Conservation (phyloP, 108 stramenopile genomes). For the Conticribra weissflogii region DNA sequence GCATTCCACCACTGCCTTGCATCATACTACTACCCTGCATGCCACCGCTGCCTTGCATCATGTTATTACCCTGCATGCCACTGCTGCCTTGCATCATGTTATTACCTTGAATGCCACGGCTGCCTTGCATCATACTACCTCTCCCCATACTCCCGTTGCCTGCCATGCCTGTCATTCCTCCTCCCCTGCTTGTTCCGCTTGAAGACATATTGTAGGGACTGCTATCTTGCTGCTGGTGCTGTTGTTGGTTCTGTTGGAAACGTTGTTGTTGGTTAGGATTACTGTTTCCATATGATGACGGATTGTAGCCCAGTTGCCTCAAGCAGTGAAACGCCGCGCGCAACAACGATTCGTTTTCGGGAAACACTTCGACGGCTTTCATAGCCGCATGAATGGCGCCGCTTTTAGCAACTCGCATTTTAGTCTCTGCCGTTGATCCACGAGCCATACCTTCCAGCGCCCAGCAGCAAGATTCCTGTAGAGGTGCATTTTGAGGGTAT, state of each 20-base stretch:
- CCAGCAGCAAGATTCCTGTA: conserved; percentile 47
- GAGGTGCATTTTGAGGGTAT: conserved; percentile 28
- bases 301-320: conserved; percentile 43
- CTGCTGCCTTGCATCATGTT: too few relatives aligned
- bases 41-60: too few relatives aligned
- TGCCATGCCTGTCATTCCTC: background rate
- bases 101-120: too few relatives aligned
- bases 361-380: conserved; percentile 44
- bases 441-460: conserved; percentile 37
- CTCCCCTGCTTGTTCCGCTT: background rate
- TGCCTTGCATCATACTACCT: too few relatives aligned
- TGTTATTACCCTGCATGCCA: too few relatives aligned
- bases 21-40: too few relatives aligned
- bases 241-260: conserved; percentile 14
- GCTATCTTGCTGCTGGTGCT: conserved; percentile 12
- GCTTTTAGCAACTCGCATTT: conserved; percentile 27
- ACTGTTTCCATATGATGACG: conserved; percentile 32
- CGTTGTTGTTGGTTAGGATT: conserved; percentile 15
- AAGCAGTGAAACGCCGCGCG: conserved; percentile 45
- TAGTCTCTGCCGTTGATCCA: conserved; percentile 19
- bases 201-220: background rate
- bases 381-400: conserved; percentile 46
- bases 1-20: too few relatives aligned
- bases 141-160: too few relatives aligned
- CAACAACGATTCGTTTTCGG: conserved; percentile 40